phyloP scores from a whole-genome alignment of 768 basidiomycete genomes.

The Hericium coralloides region DNA sequence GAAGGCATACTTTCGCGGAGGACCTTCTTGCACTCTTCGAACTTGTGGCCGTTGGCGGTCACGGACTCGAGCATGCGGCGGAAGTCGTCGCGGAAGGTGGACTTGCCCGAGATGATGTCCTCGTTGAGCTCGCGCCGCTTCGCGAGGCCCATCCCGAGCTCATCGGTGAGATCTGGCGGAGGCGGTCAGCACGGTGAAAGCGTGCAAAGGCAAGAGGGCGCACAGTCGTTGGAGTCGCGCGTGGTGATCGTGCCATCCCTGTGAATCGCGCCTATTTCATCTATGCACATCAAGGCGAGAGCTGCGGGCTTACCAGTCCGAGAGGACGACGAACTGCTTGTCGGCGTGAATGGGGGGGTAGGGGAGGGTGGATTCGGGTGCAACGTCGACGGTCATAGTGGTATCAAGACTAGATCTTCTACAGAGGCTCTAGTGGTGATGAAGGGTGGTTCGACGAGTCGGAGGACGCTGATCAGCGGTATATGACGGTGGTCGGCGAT shows the following conservation, averaged over 20 bases:
- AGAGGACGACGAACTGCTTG: slow-evolving; percentile 79
- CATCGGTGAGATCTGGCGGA: slow-evolving; percentile 75
- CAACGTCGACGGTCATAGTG: slow-evolving; percentile 11
- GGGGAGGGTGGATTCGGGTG: slow-evolving; percentile 61
- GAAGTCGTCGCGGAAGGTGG: slow-evolving; percentile 84
- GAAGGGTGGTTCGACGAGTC: neutral
- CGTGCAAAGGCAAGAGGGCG: slow-evolving; percentile 15
- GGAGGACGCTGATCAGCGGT: neutral
- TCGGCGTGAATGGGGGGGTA: slow-evolving; percentile 74
- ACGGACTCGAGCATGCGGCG: slow-evolving; percentile 80
- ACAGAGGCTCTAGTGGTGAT: neutral
- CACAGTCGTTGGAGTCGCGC: slow-evolving; percentile 89
- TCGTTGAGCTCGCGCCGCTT: slow-evolving; percentile 68
- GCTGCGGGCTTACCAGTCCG: slow-evolving; percentile 68
- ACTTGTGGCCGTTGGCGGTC: slow-evolving; percentile 59
- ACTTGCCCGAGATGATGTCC: slow-evolving; percentile 55
- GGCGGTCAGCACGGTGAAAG: neutral
- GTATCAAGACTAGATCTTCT: neutral
- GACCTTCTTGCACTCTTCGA: slow-evolving; percentile 78
- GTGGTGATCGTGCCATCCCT: slow-evolving; percentile 95
- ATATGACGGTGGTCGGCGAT: no score
- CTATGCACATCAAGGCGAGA: neutral
- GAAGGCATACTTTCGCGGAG: slow-evolving; percentile 55
- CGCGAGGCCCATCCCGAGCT: slow-evolving; percentile 75
- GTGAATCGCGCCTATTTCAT: slow-evolving; percentile 3